Conservation (phyloP, 805 yeast species). For the Wickerhamomyces queroliae region DNA sequence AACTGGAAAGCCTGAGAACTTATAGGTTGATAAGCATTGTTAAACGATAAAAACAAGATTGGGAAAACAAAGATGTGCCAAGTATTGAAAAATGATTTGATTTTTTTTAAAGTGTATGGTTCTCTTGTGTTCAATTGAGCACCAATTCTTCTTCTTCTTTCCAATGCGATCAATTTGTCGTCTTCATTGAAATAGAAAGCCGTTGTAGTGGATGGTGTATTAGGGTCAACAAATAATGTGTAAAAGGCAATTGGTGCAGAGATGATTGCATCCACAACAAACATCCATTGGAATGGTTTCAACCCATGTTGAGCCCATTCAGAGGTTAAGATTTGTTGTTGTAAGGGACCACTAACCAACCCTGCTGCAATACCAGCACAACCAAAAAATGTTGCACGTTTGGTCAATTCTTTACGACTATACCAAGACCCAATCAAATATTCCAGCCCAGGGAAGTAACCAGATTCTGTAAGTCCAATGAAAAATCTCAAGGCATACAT, state of each 20-base stretch:
- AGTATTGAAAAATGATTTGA: slow-evolving; percentile 34
- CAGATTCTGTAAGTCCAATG: slow-evolving; percentile 37
- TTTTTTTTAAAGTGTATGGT: slow-evolving; percentile 31
- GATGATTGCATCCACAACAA: slow-evolving; percentile 38
- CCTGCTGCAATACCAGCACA: slow-evolving; percentile 27
- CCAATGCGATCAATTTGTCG: slow-evolving; percentile 38
- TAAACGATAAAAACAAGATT: slow-evolving; percentile 4
- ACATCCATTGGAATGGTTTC: slow-evolving; percentile 41
- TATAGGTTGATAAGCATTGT: slow-evolving; percentile 18
- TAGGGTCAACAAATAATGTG: slow-evolving; percentile 38
- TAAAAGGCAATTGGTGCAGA: slow-evolving; percentile 38
- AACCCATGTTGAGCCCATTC: slow-evolving; percentile 17
- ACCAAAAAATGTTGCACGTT: slow-evolving; percentile 24
- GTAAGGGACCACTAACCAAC: slow-evolving; percentile 33
- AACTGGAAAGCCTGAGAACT: slow-evolving; percentile 36
- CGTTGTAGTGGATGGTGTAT: slow-evolving; percentile 36
- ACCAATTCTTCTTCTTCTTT: slow-evolving; percentile 33
- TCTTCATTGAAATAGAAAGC: slow-evolving; percentile 28
- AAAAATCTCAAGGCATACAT: slow-evolving; percentile 28
- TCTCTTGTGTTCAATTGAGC: slow-evolving; percentile 35
- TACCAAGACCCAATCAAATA: slow-evolving; percentile 32
- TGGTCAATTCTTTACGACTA: slow-evolving; percentile 23
- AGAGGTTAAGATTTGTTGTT: slow-evolving; percentile 25
- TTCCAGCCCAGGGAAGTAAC: slow-evolving; percentile 40
- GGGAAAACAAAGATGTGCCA: slow-evolving; percentile 45